These are phyloP conservation scores for Xylariaceae sp. DNA, from an alignment of 2,329 filamentous ascomycete species.

Conservation along the genomic window DNA sequence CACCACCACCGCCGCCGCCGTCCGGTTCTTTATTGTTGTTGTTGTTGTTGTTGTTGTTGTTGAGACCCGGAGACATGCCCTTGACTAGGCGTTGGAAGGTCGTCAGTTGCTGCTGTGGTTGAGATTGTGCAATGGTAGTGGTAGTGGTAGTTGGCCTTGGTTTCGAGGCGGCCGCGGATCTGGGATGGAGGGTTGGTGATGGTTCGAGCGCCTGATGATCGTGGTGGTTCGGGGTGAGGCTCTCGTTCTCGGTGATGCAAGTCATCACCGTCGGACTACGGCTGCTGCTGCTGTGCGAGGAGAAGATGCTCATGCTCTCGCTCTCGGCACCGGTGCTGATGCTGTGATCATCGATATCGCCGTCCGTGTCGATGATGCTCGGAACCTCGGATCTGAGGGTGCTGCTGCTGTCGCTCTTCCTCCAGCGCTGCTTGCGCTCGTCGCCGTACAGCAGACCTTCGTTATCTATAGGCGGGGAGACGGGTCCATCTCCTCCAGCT, in stretches of 20 bases:
- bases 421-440: conserved; percentile 41
- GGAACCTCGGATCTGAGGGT: conserved; percentile 38
- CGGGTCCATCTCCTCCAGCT: too few species aligned
- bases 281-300: too few species aligned
- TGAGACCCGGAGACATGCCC: conserved; percentile 40
- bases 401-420: conserved; percentile 40
- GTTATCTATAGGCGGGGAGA: too few species aligned
- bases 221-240: too few species aligned
- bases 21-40: conserved; percentile 31
- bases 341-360: conserved; percentile 49
- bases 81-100: conserved; percentile 46
- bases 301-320: conserved; percentile 59
- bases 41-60: too few species aligned
- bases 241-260: conserved; percentile 25
- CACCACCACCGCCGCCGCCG: conserved; percentile 16
- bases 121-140: too few species aligned
- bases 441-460: conserved; percentile 49
- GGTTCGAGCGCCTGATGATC: too few species aligned
- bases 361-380: conserved; percentile 49
- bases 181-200: too few species aligned
- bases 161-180: conserved; percentile 9
- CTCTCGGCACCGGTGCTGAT: conserved; percentile 36
- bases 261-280: conserved; percentile 50
- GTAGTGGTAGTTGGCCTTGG: conserved; percentile 22
- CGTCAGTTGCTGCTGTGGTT: conserved; percentile 32